phyloP scores from a whole-genome alignment of 2,329 filamentous ascomycete genomes.

The Cladophialophora bantiana region DNA sequence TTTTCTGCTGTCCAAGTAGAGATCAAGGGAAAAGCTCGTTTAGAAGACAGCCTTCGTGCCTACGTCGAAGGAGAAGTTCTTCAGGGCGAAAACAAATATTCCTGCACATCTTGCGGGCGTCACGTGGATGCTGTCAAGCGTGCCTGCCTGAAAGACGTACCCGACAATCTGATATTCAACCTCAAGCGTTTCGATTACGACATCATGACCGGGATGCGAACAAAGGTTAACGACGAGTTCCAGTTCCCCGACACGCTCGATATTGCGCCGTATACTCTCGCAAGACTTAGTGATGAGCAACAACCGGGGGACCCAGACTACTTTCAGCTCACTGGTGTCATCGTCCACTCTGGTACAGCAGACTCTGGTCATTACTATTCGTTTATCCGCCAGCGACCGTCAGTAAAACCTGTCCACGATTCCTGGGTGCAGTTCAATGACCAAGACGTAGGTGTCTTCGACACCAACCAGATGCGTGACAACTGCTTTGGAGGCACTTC shows the following conservation, averaged over 20 bases:
- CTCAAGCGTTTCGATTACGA: constrained; percentile 69
- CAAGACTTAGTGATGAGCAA: constrained; percentile 73
- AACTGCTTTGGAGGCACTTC: constrained; percentile 81
- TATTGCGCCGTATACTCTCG: constrained; percentile 89
- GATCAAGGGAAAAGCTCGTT: constrained; percentile 85
- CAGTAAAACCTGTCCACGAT: constrained; percentile 52
- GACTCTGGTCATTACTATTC: constrained; percentile 98
- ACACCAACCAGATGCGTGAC: constrained; percentile 73
- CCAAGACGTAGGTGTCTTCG: constrained; percentile 77
- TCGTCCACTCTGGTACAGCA: constrained; percentile 91
- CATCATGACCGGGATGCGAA: constrained; percentile 72
- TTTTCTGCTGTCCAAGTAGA: constrained; percentile 97
- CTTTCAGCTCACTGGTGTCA: constrained; percentile 92
- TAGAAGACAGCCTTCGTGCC: constrained; percentile 89
- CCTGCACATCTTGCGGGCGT: constrained; percentile 85
- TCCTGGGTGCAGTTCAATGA: constrained; percentile 96
- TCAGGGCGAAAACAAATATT: constrained; percentile 99
- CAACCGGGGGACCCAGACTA: constrained; percentile 69
- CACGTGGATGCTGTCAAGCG: constrained; percentile 94
- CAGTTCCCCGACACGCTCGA: constrained; percentile 84
- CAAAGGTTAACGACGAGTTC: constrained; percentile 96
- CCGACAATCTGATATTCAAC: constrained; percentile 94
- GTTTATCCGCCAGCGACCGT: constrained; percentile 81
- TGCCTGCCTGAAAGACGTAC: constrained; percentile 88
- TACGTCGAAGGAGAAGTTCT: constrained; percentile 96